A percentile compares a stretch with the other conserved stretches of the same genome.
Conservation (phyloP, 225 moss, liverwort and hornwort species). For the Pleurozium schreberi region DNA sequence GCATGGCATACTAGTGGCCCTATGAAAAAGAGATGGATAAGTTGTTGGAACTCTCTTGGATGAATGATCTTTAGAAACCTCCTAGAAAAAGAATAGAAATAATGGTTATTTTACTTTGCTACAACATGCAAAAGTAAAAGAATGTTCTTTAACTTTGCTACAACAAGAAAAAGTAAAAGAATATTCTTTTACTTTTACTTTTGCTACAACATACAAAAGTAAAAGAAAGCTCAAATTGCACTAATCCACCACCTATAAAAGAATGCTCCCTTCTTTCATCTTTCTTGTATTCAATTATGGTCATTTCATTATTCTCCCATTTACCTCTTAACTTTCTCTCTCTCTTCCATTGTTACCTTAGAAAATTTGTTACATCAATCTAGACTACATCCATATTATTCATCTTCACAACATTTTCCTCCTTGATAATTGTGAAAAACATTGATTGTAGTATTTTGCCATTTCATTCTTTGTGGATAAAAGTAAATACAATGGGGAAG, state of each 20-base stretch:
- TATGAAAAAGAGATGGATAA: too few relatives aligned
- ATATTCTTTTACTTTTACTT: not conserved
- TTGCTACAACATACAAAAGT: not conserved
- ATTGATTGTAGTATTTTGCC: not conserved
- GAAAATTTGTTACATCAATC: too few relatives aligned
- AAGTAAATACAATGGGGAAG: not conserved
- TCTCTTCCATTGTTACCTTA: not conserved
- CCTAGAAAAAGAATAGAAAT: too few relatives aligned
- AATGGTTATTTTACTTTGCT: too few relatives aligned
- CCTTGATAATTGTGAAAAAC: not conserved
- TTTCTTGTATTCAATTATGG: not conserved
- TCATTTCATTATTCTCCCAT: not conserved
- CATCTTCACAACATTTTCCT: not conserved
- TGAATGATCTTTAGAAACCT: too few relatives aligned
- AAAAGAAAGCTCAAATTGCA: not conserved
- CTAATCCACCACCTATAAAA: not conserved
- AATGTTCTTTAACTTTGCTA: not conserved
- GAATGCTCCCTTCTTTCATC: not conserved
- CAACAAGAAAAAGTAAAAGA: not conserved
- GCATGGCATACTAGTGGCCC: too few relatives aligned
- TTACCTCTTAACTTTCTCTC: too few relatives aligned
- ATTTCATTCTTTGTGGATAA: not conserved
- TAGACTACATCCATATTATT: not conserved
- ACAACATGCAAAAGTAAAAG: too few relatives aligned
- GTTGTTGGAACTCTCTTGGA: too few relatives aligned